Evolutionary conservation across 257 asterid species (phyloP).

Genomic region (Mitragyna speciosa): DNA sequence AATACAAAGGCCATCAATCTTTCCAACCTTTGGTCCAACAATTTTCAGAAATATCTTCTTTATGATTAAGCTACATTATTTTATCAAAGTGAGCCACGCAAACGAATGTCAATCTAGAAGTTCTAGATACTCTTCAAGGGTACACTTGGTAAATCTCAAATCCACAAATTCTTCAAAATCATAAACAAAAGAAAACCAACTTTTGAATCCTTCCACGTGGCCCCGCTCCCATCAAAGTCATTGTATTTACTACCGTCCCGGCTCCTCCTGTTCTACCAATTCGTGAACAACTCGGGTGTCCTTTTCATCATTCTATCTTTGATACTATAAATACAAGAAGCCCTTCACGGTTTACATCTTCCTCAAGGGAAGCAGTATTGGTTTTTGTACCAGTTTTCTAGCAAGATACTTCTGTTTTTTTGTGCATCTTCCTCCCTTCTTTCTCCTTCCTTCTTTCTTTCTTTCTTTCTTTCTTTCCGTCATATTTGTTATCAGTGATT

Average conservation of each 20-base stretch:
- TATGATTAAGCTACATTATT: background rate
- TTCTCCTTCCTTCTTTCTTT: background rate
- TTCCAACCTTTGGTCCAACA: background rate
- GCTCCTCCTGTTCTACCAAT: constrained; percentile 13
- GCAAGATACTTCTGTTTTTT: constrained; percentile 16
- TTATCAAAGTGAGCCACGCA: constrained; percentile 11
- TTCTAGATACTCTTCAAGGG: constrained; percentile 26
- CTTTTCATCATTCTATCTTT: constrained; percentile 8
- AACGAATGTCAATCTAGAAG: constrained; percentile 6
- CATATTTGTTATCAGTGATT: background rate
- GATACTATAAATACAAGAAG: constrained; percentile 30
- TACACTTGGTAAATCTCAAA: constrained; percentile 11
- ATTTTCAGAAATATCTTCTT: background rate
- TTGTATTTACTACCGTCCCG: constrained; percentile 28
- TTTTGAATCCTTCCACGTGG: background rate
- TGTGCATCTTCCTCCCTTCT: background rate
- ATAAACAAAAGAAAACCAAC: background rate
- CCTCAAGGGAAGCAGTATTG: background rate
- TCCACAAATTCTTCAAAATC: constrained; percentile 9
- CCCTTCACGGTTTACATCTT: background rate
- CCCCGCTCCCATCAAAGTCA: background rate
- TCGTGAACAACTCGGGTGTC: constrained; percentile 34
- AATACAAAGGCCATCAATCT: background rate
- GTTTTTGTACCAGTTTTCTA: constrained; percentile 12
- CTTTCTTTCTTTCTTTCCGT: no score